Evolutionary conservation across 1,284 basidiomycete species (phyloP).

Genomic region (Schizophyllum amplum): DNA sequence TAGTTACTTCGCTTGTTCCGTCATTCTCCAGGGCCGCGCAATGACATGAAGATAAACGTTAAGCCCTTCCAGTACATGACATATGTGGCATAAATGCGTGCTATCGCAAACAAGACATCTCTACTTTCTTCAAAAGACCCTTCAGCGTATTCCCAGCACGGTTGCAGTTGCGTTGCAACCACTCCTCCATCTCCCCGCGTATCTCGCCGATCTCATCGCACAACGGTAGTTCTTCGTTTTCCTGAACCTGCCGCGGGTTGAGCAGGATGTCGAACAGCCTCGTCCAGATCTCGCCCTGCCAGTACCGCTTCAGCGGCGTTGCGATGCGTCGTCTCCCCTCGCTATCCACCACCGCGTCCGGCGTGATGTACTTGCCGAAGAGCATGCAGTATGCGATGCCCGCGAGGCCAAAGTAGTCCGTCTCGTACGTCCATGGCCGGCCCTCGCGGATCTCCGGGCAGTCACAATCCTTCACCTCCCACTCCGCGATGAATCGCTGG

Average conservation of each 20-base stretch:
- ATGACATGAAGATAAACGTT: too few species aligned
- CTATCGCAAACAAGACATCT: conserved; percentile 35
- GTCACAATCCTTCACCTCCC: conserved; percentile 83
- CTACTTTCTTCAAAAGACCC: conserved; percentile 75
- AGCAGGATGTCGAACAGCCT: conserved; percentile 81
- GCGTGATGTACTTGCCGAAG: conserved; percentile 92
- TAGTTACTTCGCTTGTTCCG: too few species aligned
- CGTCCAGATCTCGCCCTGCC: conserved; percentile 88
- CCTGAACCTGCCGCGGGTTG: conserved; percentile 58
- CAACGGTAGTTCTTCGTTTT: conserved; percentile 60
- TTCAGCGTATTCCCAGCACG: conserved; percentile 85
- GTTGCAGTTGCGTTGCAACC: conserved; percentile 78
- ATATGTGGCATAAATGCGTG: conserved; percentile 14
- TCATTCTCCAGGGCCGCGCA: too few species aligned
- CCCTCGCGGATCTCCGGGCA: conserved; percentile 85
- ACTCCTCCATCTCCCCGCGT: conserved; percentile 78
- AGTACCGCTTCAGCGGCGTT: conserved; percentile 86
- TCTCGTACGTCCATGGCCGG: conserved; percentile 86
- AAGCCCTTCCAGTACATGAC: neutral
- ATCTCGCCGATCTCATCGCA: conserved; percentile 58
- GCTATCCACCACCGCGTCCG: conserved; percentile 40
- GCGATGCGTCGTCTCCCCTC: conserved; percentile 55
- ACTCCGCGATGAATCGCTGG: conserved; percentile 83
- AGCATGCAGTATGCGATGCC: conserved; percentile 93
- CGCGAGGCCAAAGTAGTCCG: conserved; percentile 93